Evolutionary conservation across 2,329 filamentous ascomycete species (phyloP).

Genomic region (Apiospora pterosperma): DNA sequence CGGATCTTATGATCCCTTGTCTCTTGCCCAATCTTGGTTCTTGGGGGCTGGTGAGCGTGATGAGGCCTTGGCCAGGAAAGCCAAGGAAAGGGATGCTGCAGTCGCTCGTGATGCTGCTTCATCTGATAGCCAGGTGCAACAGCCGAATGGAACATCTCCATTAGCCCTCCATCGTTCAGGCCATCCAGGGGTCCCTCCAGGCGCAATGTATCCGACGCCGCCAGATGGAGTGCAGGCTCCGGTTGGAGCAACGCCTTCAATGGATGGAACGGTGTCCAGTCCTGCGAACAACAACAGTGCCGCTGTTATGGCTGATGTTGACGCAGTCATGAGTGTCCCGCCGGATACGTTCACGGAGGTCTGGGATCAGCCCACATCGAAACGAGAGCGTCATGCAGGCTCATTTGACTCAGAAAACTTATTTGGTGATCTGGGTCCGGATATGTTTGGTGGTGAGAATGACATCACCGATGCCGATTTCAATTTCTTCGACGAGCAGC

Average conservation of each 20-base stretch:
- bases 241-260: constrained; percentile 50
- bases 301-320: constrained; percentile 33
- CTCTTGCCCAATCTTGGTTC: constrained; percentile 47
- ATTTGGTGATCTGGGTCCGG: constrained; percentile 66
- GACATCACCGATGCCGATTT: constrained; percentile 81
- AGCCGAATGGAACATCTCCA: constrained; percentile 49
- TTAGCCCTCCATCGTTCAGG: constrained; percentile 47
- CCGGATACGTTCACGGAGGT: constrained; percentile 31
- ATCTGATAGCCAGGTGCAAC: constrained; percentile 37
- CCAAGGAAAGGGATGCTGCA: constrained; percentile 44
- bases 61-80: constrained; percentile 43
- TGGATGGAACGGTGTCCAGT: constrained; percentile 54
- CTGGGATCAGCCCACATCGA: constrained; percentile 41
- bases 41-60: constrained; percentile 41
- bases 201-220: constrained; percentile 68
- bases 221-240: constrained; percentile 60
- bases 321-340: constrained; percentile 25
- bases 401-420: constrained; percentile 54
- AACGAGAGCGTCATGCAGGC: constrained; percentile 40
- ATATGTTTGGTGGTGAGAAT: constrained; percentile 69
- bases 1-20: constrained; percentile 46
- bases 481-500: constrained; percentile 73
- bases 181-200: constrained; percentile 37
- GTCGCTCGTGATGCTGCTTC: constrained; percentile 39
- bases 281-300: constrained; percentile 42